These are phyloP conservation scores for Vigna hirtella DNA, from an alignment of 306 rosid species.

Conservation along the genomic window DNA sequence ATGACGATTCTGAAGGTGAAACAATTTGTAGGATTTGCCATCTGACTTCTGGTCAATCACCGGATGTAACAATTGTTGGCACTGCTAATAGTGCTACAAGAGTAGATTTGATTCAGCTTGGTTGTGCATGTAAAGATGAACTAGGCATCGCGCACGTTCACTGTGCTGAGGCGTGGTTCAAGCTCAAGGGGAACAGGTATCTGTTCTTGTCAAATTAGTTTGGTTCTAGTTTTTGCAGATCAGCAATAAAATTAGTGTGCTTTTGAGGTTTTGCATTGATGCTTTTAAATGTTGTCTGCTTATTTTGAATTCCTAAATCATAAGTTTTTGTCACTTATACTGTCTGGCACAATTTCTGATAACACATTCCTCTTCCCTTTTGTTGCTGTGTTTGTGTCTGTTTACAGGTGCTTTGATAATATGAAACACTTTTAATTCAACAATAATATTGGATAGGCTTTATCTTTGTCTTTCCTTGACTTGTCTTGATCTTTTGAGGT, in stretches of 20 bases:
- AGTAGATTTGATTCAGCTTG: conserved; percentile 76
- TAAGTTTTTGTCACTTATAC: conserved; percentile 15
- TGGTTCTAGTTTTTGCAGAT: conserved; percentile 33
- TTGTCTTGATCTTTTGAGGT: background rate
- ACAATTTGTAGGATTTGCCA: conserved; percentile 94
- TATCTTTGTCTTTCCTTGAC: conserved; percentile 2
- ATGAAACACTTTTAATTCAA: conserved; percentile 14
- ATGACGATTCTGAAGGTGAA: conserved; percentile 67
- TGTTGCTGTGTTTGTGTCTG: background rate
- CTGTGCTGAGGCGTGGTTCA: conserved; percentile 97
- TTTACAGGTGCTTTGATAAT: conserved; percentile 4
- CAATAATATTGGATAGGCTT: background rate
- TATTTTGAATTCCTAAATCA: conserved; percentile 24
- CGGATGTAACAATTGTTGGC: conserved; percentile 49
- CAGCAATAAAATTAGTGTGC: background rate
- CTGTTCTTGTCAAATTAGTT: conserved; percentile 33
- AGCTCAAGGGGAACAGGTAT: conserved; percentile 92
- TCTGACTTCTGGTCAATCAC: conserved; percentile 66
- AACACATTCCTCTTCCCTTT: conserved; percentile 1
- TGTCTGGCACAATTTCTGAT: conserved; percentile 15
- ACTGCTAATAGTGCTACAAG: conserved; percentile 38
- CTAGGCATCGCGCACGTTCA: conserved; percentile 81
- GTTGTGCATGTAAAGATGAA: conserved; percentile 91
- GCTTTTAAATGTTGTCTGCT: conserved; percentile 29
- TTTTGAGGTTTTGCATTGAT: conserved; percentile 30